Base-by-base conservation (phyloP, 169 alveolate genomes). In the Pseudocohnilembus persalinus region DNA sequence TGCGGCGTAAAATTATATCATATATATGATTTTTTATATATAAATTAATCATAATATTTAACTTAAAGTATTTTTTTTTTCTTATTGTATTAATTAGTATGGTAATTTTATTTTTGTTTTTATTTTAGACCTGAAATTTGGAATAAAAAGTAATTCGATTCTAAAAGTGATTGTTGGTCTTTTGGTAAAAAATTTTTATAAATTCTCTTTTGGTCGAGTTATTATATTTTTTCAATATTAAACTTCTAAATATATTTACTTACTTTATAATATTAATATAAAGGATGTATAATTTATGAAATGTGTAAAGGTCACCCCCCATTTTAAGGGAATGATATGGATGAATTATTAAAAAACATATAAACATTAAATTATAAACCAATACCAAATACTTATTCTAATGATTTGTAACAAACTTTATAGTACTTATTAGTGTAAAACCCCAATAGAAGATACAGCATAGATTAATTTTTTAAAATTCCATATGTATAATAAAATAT, bases 41-140 rank as follows among this genome's bases (percentile, higher is more conserved):
- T 49, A 49, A 49, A 49, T 11, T 49, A 11, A 20, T 49, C 68
- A 49, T 49, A 49, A 11, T 49, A 11, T 11, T 49, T 49, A 11
- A 49, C 20, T 11, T 4, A 49, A 11, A 11, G 4, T 49, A 49
- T 49, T 49, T 11, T 11, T 49, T 20, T 49, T 49, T 11, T 49
- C 20, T 49, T 20, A 49, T 49, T 20, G 20, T 49, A 49, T 11
- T 49, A 49, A 49, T 49, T 49, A 20, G 68, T 49, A 49, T 49
- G 4, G 20, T 49, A 49, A 49, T 49, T 11, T 49, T 11, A 11
- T 49, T 11, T 49, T 49, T 49, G 4, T 11, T 49, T 49, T 11
- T 49, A 49, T 49, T 49, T 11, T 49, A 49, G 68, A 73, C 76
- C 76, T 73, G 76, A 73, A 73, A 28, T 73, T 15, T 73, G 76